Conservation (phyloP, 805 yeast genomes). For the Kodamaea laetipori region DNA sequence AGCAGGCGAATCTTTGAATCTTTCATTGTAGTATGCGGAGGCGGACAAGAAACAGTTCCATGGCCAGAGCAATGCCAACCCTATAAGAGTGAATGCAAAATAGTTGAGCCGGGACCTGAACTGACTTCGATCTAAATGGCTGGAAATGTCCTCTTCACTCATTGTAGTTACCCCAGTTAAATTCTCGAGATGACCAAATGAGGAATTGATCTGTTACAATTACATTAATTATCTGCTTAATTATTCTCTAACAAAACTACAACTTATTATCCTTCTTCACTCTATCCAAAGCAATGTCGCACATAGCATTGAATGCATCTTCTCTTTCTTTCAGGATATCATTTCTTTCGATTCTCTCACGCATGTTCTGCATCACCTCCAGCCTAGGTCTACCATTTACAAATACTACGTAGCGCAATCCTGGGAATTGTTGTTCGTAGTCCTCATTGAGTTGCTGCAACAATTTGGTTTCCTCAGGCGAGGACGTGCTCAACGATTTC, state of each 20-base stretch:
- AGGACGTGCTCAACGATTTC: constrained; percentile 53
- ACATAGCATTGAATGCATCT: constrained; percentile 84
- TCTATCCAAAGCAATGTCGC: constrained; percentile 85
- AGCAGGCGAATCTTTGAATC: constrained; percentile 53
- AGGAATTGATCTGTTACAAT: neutral
- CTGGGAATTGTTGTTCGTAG: constrained; percentile 65
- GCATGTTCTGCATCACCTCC: constrained; percentile 50
- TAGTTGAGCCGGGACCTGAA: constrained; percentile 48
- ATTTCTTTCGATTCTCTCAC: constrained; percentile 48
- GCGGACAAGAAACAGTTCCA: constrained; percentile 94
- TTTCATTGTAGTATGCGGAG: constrained; percentile 69
- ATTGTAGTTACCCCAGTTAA: no score
- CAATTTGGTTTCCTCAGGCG: constrained; percentile 50
- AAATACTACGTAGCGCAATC: constrained; percentile 83
- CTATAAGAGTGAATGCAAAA: constrained; percentile 63
- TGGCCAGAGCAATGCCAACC: constrained; percentile 88
- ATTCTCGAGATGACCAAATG: no score
- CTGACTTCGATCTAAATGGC: no score
- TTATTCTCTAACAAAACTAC: neutral
- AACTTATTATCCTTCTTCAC: constrained; percentile 29
- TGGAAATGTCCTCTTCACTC: no score
- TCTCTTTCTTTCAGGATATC: constrained; percentile 56
- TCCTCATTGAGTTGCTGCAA: constrained; percentile 55
- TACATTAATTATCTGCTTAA: neutral
- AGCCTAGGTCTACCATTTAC: constrained; percentile 79